These are phyloP conservation scores for Cryptosporidium baileyi DNA, from an alignment of 169 alveolate genomes.

Conservation along the genomic window DNA sequence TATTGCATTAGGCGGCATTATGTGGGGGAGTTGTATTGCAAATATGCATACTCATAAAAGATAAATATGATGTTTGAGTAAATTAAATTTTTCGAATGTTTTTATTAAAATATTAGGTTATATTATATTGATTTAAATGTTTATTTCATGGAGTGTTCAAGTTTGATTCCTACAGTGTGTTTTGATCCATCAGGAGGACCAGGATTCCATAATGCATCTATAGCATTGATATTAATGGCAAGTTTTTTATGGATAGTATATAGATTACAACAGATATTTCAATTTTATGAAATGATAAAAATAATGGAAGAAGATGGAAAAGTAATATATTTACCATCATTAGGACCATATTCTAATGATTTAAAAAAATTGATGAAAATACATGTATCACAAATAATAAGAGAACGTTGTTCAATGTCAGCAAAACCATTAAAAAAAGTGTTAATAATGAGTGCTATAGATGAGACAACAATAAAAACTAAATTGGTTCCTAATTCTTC, in stretches of 20 bases:
- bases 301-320: slow-evolving; percentile 34
- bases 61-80: neutral
- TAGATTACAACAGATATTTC: slow-evolving; percentile 11
- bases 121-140: neutral
- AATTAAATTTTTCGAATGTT: neutral
- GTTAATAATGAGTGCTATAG: neutral
- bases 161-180: slow-evolving; percentile 32
- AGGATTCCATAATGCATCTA: slow-evolving; percentile 38
- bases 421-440: slow-evolving; percentile 13
- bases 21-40: neutral
- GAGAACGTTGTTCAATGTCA: slow-evolving; percentile 50
- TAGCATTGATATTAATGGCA: neutral
- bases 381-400: slow-evolving; percentile 39
- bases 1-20: neutral
- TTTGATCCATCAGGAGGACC: slow-evolving; percentile 48
- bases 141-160: neutral
- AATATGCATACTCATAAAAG: neutral
- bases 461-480: slow-evolving; percentile 24
- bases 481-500: slow-evolving; percentile 44
- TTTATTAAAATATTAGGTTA: neutral
- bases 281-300: slow-evolving; percentile 43
- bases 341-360: slow-evolving; percentile 67
- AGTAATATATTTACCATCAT: slow-evolving; percentile 4
- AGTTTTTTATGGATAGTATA: neutral
- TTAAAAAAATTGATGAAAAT: slow-evolving; percentile 9